A percentile compares a stretch with the other conserved stretches of the same genome.
phyloP scores from a whole-genome alignment of 345 rosid genomes.

The Rhizophora apiculata region DNA sequence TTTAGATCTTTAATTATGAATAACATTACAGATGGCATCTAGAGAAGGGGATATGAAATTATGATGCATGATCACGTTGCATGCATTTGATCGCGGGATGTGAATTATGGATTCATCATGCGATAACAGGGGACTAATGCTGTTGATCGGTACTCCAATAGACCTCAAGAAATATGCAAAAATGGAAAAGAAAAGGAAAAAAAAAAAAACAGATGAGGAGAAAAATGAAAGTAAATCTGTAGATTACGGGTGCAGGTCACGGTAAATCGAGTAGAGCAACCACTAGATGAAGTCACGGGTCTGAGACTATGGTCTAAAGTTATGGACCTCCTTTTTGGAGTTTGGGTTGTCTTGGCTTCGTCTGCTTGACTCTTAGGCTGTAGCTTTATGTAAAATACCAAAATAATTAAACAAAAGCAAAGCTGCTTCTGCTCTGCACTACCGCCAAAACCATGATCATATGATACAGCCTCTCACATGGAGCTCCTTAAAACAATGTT shows the following conservation, averaged over 20 bases:
- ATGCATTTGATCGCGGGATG: no score
- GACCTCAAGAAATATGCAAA: no score
- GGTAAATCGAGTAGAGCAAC: neutral
- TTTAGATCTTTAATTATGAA: neutral
- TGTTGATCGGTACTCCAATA: no score
- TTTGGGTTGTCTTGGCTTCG: constrained; percentile 10
- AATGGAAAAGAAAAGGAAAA: no score
- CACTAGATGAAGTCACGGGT: no score
- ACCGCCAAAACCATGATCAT: constrained; percentile 28
- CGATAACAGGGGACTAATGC: no score
- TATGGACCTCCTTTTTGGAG: neutral
- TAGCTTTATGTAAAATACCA: neutral
- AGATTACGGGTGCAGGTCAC: neutral
- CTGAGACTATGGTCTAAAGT: no score
- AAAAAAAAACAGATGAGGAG: no score
- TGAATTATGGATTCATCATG: no score
- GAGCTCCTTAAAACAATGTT: neutral
- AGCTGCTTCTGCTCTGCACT: constrained; percentile 1
- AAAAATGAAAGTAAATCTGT: no score
- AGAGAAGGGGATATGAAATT: neutral
- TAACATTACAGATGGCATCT: neutral
- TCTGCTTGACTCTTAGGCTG: neutral
- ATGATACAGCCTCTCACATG: neutral
- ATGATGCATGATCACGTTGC: neutral
- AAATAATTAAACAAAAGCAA: neutral